Percentiles rank a stretch among this genome's conserved stretches.
Evolutionary conservation across 441 rosid species (phyloP).

Genomic region (Dalechampia spathulata): DNA sequence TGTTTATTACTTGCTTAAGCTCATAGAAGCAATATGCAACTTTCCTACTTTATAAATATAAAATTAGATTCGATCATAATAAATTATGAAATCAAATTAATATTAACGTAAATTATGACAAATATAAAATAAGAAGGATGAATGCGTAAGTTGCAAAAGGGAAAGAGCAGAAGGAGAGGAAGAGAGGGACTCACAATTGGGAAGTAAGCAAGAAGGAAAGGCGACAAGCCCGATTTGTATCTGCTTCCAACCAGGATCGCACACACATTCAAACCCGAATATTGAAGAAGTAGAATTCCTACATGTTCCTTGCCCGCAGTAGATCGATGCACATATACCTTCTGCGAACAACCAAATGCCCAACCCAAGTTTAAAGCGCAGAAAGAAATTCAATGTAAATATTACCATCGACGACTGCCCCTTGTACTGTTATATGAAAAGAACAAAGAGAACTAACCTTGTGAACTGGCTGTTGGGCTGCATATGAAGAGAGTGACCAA

Average conservation of each 20-base stretch:
- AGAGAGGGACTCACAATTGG: conserved; percentile 32
- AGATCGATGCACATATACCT: conserved; percentile 4
- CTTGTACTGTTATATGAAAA: too few relatives aligned
- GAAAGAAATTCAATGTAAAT: too few relatives aligned
- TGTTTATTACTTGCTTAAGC: too few relatives aligned
- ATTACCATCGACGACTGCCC: neutral
- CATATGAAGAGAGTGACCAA: conserved; percentile 14
- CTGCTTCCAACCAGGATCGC: conserved; percentile 43
- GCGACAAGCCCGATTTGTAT: conserved; percentile 21
- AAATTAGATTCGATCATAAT: too few relatives aligned
- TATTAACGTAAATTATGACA: too few relatives aligned
- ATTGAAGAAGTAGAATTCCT: neutral
- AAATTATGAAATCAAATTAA: too few relatives aligned
- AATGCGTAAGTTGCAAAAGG: too few relatives aligned
- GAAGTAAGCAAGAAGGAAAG: conserved; percentile 33
- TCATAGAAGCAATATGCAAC: too few relatives aligned
- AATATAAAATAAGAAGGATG: too few relatives aligned
- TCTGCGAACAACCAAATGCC: conserved; percentile 5
- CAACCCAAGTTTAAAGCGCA: neutral
- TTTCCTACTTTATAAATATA: too few relatives aligned
- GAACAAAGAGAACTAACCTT: conserved; percentile 12
- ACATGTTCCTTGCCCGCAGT: conserved; percentile 43
- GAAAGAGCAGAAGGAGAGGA: neutral
- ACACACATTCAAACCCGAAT: conserved; percentile 30
- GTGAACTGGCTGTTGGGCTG: conserved; percentile 10